These are phyloP conservation scores for Massospora cicadina DNA, from an alignment of 371 early-diverging fungal genomes.

Conservation along the genomic window DNA sequence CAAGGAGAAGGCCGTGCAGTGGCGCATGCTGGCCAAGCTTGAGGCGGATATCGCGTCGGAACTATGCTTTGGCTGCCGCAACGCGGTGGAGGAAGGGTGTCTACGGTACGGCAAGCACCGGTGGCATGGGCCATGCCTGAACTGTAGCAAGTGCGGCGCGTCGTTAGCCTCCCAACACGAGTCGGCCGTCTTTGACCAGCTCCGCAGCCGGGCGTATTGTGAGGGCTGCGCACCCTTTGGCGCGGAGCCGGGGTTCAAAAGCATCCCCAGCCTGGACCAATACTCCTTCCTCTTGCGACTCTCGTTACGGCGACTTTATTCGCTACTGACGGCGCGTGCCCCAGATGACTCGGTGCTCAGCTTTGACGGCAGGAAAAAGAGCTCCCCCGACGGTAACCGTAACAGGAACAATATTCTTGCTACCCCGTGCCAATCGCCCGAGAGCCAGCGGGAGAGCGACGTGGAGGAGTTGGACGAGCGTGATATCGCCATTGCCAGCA, in stretches of 20 bases:
- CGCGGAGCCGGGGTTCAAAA: slow-evolving; percentile 32
- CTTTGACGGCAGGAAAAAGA: slow-evolving; percentile 1
- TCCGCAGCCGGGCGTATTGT: slow-evolving; percentile 25
- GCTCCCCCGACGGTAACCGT: not conserved
- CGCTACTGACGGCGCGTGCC: slow-evolving; percentile 33
- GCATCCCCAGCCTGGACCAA: slow-evolving; percentile 74
- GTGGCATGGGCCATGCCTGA: slow-evolving; percentile 71
- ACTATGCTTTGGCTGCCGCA: slow-evolving; percentile 52
- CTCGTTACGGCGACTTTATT: slow-evolving; percentile 66
- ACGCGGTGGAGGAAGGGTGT: slow-evolving; percentile 76
- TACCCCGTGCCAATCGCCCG: not conserved
- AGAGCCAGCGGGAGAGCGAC: not conserved
- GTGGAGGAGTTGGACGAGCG: slow-evolving; percentile 4
- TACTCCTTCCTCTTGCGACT: slow-evolving; percentile 75
- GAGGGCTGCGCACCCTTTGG: slow-evolving; percentile 27
- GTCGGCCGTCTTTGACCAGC: slow-evolving; percentile 27
- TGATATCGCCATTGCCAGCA: not conserved
- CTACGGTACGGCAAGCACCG: slow-evolving; percentile 38
- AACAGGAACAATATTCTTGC: not conserved
- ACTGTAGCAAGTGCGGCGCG: slow-evolving; percentile 43
- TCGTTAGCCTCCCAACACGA: slow-evolving; percentile 26
- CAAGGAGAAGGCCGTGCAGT: slow-evolving; percentile 20
- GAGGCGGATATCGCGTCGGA: slow-evolving; percentile 54
- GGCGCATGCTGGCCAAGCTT: slow-evolving; percentile 16
- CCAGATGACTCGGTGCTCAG: slow-evolving; percentile 2